A percentile compares a stretch with the other conserved stretches of the same genome.
These are phyloP conservation scores for Phytopythium boreale DNA, from an alignment of 352 stramenopile species.

Conservation along the genomic window DNA sequence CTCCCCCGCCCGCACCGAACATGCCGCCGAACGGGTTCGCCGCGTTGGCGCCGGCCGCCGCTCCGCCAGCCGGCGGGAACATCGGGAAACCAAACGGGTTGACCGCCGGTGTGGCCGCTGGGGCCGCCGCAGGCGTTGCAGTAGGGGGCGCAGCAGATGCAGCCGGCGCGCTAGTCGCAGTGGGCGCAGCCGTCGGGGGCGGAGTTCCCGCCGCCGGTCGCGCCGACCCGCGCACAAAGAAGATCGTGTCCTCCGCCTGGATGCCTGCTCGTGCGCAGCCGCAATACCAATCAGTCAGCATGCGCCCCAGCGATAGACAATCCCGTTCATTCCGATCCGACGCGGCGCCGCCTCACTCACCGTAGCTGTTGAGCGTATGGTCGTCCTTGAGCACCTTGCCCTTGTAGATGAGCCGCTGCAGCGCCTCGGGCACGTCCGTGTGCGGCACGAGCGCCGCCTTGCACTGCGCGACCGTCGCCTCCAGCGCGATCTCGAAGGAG, in stretches of 20 bases:
- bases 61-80: slow-evolving; percentile 25
- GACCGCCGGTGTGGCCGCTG: slow-evolving; percentile 11
- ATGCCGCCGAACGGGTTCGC: slow-evolving; percentile 63
- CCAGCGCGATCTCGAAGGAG: slow-evolving; percentile 67
- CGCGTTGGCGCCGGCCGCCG: slow-evolving; percentile 10
- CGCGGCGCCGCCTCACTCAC: slow-evolving; percentile 20
- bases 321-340: not conserved
- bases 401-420: slow-evolving; percentile 89
- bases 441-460: slow-evolving; percentile 69
- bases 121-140: slow-evolving; percentile 16
- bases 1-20: slow-evolving; percentile 30
- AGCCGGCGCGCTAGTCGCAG: slow-evolving; percentile 17
- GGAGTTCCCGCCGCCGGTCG: slow-evolving; percentile 21
- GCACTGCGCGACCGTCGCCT: slow-evolving; percentile 66
- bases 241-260: slow-evolving; percentile 75
- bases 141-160: slow-evolving; percentile 11
- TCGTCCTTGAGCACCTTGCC: slow-evolving; percentile 91
- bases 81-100: slow-evolving; percentile 60
- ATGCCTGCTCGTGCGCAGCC: slow-evolving; percentile 38
- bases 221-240: slow-evolving; percentile 77
- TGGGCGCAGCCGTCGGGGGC: slow-evolving; percentile 11
- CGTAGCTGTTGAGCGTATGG: slow-evolving; percentile 77
- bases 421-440: slow-evolving; percentile 66
- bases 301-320: not conserved
- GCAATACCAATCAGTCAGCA: not conserved